A percentile compares a stretch with the other conserved stretches of the same genome.
phyloP scores from a whole-genome alignment of 805 yeast genomes.

The Sungouiella blattae region DNA sequence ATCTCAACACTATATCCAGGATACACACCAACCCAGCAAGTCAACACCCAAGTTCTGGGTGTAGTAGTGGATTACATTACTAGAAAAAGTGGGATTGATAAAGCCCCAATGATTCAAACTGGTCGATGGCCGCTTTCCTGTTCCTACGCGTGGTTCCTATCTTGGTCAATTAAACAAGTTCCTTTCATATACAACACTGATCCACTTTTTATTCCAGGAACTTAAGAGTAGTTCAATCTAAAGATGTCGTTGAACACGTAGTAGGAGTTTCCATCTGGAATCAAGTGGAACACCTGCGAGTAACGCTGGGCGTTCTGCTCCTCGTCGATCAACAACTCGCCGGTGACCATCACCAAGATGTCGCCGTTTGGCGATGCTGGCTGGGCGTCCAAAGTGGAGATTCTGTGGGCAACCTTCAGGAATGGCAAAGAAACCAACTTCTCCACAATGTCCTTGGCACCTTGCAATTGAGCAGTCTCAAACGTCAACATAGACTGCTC shows the following conservation, averaged over 20 bases:
- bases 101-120: too few species aligned
- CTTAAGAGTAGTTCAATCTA: constrained; percentile 82
- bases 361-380: constrained; percentile 93
- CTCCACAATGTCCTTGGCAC: constrained; percentile 89
- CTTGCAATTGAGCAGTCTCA: constrained; percentile 91
- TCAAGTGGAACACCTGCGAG: constrained; percentile 95
- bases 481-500: constrained; percentile 97
- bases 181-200: too few species aligned
- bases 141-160: too few species aligned
- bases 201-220: not conserved
- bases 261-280: constrained; percentile 88
- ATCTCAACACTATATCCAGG: too few species aligned
- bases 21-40: too few species aligned
- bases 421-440: constrained; percentile 86
- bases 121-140: too few species aligned
- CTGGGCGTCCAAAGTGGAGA: constrained; percentile 95
- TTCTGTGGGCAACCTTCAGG: constrained; percentile 88
- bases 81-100: too few species aligned
- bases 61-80: too few species aligned
- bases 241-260: constrained; percentile 95
- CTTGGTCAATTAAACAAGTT: too few species aligned
- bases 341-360: constrained; percentile 96
- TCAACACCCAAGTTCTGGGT: too few species aligned
- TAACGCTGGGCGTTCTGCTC: constrained; percentile 95
- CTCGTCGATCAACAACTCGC: constrained; percentile 88